Percentiles rank a stretch among this genome's conserved stretches.
These are phyloP conservation scores for Solanum bulbocastanum DNA, from an alignment of 257 asterid species.

Conservation along the genomic window DNA sequence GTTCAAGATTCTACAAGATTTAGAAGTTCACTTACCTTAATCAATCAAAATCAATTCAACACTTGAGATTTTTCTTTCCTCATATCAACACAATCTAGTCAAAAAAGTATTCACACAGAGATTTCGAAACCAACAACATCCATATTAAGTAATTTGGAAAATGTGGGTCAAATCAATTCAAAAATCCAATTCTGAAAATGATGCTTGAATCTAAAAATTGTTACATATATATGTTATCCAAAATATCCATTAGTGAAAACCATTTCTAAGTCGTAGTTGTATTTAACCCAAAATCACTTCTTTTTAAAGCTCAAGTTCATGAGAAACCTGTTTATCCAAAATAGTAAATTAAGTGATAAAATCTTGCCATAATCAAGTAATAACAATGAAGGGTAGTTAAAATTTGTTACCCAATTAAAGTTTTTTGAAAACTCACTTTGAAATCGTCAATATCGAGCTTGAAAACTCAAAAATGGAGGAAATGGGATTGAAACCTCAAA, in stretches of 20 bases:
- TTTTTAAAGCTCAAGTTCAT: background rate
- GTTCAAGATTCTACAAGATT: background rate
- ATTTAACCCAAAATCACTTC: too few relatives aligned
- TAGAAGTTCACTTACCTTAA: background rate
- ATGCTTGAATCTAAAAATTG: too few relatives aligned
- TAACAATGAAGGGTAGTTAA: too few relatives aligned
- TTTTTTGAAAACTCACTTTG: too few relatives aligned
- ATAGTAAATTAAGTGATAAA: too few relatives aligned
- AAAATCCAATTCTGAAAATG: too few relatives aligned
- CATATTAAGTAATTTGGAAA: background rate
- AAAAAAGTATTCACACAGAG: too few relatives aligned
- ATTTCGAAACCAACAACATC: background rate
- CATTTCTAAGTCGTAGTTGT: background rate
- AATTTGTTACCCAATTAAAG: too few relatives aligned
- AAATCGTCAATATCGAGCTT: background rate
- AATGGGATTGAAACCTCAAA: background rate
- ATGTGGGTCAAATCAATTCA: background rate
- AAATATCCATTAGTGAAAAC: background rate
- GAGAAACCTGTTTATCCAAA: too few relatives aligned
- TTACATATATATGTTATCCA: too few relatives aligned
- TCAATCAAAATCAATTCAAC: background rate
- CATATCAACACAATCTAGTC: background rate
- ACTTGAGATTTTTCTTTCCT: too few relatives aligned
- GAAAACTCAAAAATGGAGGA: background rate
- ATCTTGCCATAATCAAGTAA: too few relatives aligned